phyloP scores from a whole-genome alignment of 345 rosid species.

The Syzygium jambos region DNA sequence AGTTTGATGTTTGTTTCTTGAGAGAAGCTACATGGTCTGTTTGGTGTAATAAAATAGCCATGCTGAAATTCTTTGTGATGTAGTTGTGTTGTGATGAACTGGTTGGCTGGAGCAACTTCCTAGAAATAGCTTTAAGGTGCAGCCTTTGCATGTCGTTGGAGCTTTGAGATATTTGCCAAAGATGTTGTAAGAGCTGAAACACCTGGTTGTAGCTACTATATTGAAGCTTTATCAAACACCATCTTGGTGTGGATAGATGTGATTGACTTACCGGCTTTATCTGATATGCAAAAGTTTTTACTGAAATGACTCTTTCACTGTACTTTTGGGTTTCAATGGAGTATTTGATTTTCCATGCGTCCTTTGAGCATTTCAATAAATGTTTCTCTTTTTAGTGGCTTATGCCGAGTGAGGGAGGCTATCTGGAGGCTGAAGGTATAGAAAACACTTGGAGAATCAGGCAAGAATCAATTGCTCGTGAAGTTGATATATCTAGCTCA shows the following conservation, averaged over 20 bases:
- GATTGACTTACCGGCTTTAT: neutral
- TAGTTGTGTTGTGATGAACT: neutral
- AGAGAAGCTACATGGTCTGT: neutral
- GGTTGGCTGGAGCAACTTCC: neutral
- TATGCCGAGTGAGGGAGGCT: constrained; percentile 71
- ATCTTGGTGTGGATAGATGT: neutral
- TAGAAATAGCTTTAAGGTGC: neutral
- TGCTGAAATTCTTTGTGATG: neutral
- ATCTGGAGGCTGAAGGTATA: constrained; percentile 76
- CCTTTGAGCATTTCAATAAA: neutral
- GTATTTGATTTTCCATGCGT: neutral
- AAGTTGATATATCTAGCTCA: constrained; percentile 51
- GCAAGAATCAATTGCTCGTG: constrained; percentile 53
- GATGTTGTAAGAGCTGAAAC: neutral
- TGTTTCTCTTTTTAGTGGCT: constrained; percentile 58
- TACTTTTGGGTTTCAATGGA: neutral
- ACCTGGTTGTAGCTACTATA: neutral
- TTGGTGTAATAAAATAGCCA: neutral
- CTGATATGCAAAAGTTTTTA: neutral
- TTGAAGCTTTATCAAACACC: neutral
- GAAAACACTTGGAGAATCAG: constrained; percentile 77
- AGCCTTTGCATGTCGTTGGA: neutral
- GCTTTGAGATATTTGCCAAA: neutral
- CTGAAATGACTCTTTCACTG: neutral
- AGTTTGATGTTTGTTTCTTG: neutral